A percentile compares a stretch with the other conserved stretches of the same genome.
Evolutionary conservation across 441 rosid genomes (phyloP).

Genomic region (Populus hybrid): DNA sequence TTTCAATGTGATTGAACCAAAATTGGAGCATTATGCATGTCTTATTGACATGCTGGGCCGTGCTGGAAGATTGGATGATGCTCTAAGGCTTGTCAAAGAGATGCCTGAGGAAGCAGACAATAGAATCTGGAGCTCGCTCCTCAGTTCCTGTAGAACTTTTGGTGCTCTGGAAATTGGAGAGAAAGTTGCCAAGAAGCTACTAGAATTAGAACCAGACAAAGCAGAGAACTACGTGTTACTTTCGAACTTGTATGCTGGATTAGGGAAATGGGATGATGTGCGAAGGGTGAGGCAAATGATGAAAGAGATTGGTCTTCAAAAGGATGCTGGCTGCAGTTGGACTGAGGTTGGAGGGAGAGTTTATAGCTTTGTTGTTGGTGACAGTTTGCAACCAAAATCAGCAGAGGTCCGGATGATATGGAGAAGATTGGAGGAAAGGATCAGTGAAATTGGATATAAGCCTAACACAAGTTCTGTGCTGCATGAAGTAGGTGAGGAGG

Average conservation of each 20-base stretch:
- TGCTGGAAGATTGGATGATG: conserved; percentile 60
- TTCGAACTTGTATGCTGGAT: conserved; percentile 55
- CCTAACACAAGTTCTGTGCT: conserved; percentile 47
- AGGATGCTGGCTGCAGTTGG: conserved; percentile 79
- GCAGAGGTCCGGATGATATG: conserved; percentile 40
- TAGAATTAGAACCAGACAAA: conserved; percentile 57
- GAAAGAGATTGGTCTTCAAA: conserved; percentile 47
- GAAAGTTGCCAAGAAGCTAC: conserved; percentile 56
- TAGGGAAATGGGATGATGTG: conserved; percentile 55
- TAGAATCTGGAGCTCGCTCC: conserved; percentile 80
- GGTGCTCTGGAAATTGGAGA: conserved; percentile 59
- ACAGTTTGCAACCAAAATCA: conserved; percentile 40
- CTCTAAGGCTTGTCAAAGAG: conserved; percentile 42
- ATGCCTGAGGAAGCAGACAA: conserved; percentile 61
- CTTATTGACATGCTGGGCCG: conserved; percentile 76
- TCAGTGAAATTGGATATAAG: conserved; percentile 45
- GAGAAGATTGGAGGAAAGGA: conserved; percentile 38
- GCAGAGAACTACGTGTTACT: conserved; percentile 70
- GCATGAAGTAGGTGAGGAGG: conserved; percentile 44
- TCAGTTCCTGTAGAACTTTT: conserved; percentile 65
- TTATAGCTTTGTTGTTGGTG: conserved; percentile 57
- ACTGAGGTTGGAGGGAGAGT: conserved; percentile 54
- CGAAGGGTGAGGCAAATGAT: conserved; percentile 50
- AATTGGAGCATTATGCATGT: conserved; percentile 64
- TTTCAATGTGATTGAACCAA: conserved; percentile 42